A percentile compares a stretch with the other conserved stretches of the same genome.
phyloP scores from a whole-genome alignment of 169 alveolate species.

The Toxoplasma gondii region DNA sequence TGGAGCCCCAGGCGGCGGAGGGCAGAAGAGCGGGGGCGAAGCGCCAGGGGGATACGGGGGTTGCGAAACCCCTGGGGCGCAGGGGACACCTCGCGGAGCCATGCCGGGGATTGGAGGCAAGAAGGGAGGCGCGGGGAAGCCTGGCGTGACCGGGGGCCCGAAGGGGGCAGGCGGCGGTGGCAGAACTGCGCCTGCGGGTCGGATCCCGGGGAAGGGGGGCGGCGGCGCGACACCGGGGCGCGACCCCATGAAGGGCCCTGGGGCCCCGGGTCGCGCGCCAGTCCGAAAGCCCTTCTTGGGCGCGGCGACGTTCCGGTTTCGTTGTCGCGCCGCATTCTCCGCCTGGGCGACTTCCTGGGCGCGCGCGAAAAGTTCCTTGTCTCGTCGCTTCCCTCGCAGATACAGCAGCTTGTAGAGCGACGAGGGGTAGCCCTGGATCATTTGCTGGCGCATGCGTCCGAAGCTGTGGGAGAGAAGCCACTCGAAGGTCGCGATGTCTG shows the following conservation, averaged over 20 bases:
- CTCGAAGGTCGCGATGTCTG: background rate
- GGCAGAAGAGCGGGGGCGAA: background rate
- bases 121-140: no score
- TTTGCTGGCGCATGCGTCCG: constrained; percentile 22
- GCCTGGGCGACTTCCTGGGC: background rate
- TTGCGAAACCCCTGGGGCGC: background rate
- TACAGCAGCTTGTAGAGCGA: background rate
- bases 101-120: no score
- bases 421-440: constrained; percentile 6
- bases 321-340: background rate
- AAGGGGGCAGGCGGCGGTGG: no score
- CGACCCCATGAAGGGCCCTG: no score
- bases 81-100: background rate
- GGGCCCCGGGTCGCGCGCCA: background rate
- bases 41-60: background rate
- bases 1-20: background rate
- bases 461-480: constrained; percentile 5
- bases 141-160: no score
- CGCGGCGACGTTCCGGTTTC: background rate
- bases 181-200: no score
- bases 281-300: background rate
- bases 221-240: no score
- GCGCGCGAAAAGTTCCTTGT: background rate
- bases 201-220: no score
- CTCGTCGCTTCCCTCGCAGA: constrained; percentile 1